These are phyloP conservation scores for Aspergillus ustus DNA, from an alignment of 2,329 filamentous ascomycete genomes.

Conservation along the genomic window DNA sequence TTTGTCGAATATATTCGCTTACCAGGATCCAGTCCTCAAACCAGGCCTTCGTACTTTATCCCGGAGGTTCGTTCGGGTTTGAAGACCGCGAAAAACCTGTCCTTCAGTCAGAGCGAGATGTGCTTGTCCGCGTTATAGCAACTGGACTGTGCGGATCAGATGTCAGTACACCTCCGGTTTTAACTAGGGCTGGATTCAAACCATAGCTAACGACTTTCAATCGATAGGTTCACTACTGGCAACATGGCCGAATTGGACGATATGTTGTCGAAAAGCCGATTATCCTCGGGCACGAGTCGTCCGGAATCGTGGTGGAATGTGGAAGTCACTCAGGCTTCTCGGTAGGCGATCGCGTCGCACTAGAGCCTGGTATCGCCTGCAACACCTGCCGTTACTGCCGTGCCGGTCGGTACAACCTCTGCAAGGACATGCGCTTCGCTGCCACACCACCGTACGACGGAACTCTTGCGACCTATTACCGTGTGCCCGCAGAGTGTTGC, in stretches of 20 bases:
- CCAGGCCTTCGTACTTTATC: conserved; percentile 26
- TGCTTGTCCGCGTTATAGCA: conserved; percentile 76
- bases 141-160: conserved; percentile 86
- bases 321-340: conserved; percentile 59
- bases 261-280: conserved; percentile 43
- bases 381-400: conserved; percentile 74
- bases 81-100: conserved; percentile 26
- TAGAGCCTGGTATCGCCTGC: conserved; percentile 74
- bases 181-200: neutral
- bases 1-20: neutral
- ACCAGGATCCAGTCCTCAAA: neutral
- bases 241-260: conserved; percentile 43
- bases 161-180: conserved; percentile 48
- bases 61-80: conserved; percentile 28
- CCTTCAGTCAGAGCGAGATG: conserved; percentile 59
- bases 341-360: conserved; percentile 71
- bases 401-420: conserved; percentile 83
- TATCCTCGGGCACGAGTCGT: conserved; percentile 67
- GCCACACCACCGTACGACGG: conserved; percentile 87
- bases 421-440: conserved; percentile 81
- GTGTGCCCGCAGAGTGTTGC: conserved; percentile 81
- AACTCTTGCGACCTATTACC: conserved; percentile 82
- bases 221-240: conserved; percentile 45
- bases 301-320: conserved; percentile 64
- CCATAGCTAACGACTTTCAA: neutral